Conservation (phyloP, 1,139 yeast genomes). For the Lodderomyces margitis region DNA sequence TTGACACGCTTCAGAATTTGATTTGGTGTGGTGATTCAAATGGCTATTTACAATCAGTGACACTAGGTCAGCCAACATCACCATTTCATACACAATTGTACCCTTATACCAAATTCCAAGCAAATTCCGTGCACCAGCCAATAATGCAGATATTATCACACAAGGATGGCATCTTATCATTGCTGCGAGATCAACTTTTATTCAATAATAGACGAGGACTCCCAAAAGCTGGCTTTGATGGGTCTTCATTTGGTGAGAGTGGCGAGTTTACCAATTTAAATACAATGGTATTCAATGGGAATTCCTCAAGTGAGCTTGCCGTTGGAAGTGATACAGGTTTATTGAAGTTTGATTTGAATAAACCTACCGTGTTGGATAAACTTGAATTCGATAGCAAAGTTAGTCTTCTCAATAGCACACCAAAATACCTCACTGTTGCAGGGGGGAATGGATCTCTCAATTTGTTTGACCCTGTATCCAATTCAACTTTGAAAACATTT, state of each 20-base stretch:
- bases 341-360: conserved; percentile 59
- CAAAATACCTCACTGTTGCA: conserved; percentile 59
- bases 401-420: conserved; percentile 30
- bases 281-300: conserved; percentile 39
- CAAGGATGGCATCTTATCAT: conserved; percentile 56
- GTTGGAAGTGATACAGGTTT: conserved; percentile 39
- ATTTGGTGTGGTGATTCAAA: conserved; percentile 82
- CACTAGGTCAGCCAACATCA: conserved; percentile 19
- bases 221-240: conserved; percentile 35
- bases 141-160: conserved; percentile 53
- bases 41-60: conserved; percentile 34
- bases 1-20: conserved; percentile 71
- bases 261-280: conserved; percentile 25
- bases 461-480: conserved; percentile 68
- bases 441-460: conserved; percentile 68
- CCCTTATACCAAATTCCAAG: conserved; percentile 53
- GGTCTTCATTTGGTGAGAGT: conserved; percentile 28
- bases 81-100: conserved; percentile 28
- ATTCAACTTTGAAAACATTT: conserved; percentile 55
- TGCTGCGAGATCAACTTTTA: conserved; percentile 52
- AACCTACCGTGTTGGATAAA: conserved; percentile 36
- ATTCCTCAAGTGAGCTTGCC: conserved; percentile 35
- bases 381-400: conserved; percentile 34
- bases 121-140: conserved; percentile 36
- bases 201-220: conserved; percentile 61